Base-by-base conservation (phyloP, 805 yeast species). In the Nakazawaea laoshanensis region DNA sequence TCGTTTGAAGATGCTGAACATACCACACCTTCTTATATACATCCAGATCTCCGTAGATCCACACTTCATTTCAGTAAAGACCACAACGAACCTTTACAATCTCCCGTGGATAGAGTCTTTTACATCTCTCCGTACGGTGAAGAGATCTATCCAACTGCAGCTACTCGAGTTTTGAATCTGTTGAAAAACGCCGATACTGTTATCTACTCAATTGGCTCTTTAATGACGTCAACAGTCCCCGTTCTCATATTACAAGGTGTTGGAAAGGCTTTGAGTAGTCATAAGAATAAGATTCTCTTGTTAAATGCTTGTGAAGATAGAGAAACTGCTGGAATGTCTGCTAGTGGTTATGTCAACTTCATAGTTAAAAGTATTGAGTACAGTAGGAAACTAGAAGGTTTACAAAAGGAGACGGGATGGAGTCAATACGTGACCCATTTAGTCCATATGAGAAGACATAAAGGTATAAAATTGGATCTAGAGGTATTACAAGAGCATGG, bases 41-140 rank as follows among this genome's bases (percentile, higher is more conserved):
- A 84, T 45, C 95, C 95, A 0, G 89, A 77, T 32, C 58, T 86
- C 29, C 70, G 71, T 36, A 67, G 68, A 29, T 78, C 94, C 0
- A 95, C 87, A 47, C 57, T 87, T 22, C 79, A 74, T 47, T 82
- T 84, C 51, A 67, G 71, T 39, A 82, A 82, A 47, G 63, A 67
- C 12, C 71, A 59, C 4, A 61, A 61, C 21, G 62, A 62, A 1
- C 86, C 89, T 1, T 63, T 87, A n/a, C 63, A 75, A 5, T 71
- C 92, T 0, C 88, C 94, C 1, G 76, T 87, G 7, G 62, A 69
- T 17, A 58, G 89, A 22, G 70, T 87, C 4, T 77, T 75, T 43
- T 87, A 88, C 49, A 80, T 87, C 30, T 83, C 87, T 13, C 88
- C 92, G 1, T 83, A 81, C 49, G 95, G 95, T 1, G 84, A 81